These are phyloP conservation scores for Aspergillus arachidicola DNA, from an alignment of 2,329 filamentous ascomycete genomes.

Conservation along the genomic window DNA sequence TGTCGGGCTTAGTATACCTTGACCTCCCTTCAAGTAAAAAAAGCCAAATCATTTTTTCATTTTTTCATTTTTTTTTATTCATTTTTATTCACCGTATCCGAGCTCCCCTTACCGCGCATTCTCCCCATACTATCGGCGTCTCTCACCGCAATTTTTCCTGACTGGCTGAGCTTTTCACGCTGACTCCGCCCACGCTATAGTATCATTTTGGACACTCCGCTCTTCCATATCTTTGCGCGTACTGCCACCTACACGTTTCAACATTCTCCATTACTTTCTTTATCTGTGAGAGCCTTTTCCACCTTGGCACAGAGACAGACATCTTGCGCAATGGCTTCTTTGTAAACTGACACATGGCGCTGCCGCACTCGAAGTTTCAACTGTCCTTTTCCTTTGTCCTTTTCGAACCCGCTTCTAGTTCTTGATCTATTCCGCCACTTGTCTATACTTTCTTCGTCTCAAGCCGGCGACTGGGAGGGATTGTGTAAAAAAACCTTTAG, in stretches of 20 bases:
- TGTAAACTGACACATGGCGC: slow-evolving; percentile 26
- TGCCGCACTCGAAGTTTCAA: slow-evolving; percentile 12
- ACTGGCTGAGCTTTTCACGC: slow-evolving; percentile 10
- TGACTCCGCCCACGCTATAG: slow-evolving; percentile 7
- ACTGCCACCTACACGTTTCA: background rate
- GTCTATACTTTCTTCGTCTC: background rate
- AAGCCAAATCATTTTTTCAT: background rate
- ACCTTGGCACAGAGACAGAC: background rate
- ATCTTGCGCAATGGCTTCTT: slow-evolving; percentile 7
- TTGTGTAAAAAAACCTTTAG: background rate
- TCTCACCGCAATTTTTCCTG: slow-evolving; percentile 13
- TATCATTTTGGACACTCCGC: background rate
- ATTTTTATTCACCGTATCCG: background rate
- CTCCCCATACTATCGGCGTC: background rate
- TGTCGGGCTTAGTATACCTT: background rate
- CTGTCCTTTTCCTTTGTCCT: slow-evolving; percentile 14
- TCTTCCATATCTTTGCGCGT: slow-evolving; percentile 1
- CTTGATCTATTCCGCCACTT: slow-evolving; percentile 5
- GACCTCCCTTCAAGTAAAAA: background rate
- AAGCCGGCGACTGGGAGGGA: background rate
- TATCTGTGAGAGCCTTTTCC: background rate
- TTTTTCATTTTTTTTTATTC: too few species aligned
- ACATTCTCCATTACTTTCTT: background rate
- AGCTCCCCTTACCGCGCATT: background rate
- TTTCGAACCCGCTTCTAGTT: slow-evolving; percentile 9